Percentiles rank a stretch among this genome's conserved stretches.
These are phyloP conservation scores for Metschnikowia lochheadii DNA, from an alignment of 805 yeast genomes.

Conservation along the genomic window DNA sequence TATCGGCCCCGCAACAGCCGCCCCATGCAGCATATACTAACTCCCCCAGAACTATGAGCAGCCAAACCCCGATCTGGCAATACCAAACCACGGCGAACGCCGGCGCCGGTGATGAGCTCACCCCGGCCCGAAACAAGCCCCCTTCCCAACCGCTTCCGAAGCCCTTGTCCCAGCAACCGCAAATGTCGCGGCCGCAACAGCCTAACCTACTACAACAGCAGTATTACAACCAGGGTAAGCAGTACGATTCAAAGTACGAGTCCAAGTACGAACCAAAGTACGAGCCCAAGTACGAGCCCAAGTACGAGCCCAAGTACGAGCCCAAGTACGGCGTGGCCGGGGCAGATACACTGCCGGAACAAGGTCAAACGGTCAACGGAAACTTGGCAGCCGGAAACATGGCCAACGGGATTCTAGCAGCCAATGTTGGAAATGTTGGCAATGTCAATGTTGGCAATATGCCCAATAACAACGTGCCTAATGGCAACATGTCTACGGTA, in stretches of 20 bases:
- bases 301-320: background rate
- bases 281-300: background rate
- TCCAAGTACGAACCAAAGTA: too few relatives aligned
- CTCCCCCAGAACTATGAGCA: conserved; percentile 2
- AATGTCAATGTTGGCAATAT: background rate
- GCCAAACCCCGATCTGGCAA: conserved; percentile 5
- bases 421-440: background rate
- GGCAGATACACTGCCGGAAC: background rate
- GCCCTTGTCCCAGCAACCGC: background rate
- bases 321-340: background rate
- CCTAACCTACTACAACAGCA: conserved; percentile 2
- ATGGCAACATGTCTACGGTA: too few relatives aligned
- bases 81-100: background rate
- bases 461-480: too few relatives aligned
- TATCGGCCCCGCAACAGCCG: background rate
- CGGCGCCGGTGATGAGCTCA: background rate
- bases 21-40: background rate
- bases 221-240: background rate
- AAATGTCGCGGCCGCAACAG: conserved; percentile 2
- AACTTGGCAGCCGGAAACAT: background rate
- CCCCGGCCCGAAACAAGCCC: background rate
- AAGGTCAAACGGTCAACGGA: background rate
- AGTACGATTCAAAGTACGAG: background rate
- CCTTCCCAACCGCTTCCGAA: conserved; percentile 1
- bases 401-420: background rate